A percentile compares a stretch with the other conserved stretches of the same genome.
Conservation (phyloP, 345 rosid species). For the Aquilaria malaccensis region DNA sequence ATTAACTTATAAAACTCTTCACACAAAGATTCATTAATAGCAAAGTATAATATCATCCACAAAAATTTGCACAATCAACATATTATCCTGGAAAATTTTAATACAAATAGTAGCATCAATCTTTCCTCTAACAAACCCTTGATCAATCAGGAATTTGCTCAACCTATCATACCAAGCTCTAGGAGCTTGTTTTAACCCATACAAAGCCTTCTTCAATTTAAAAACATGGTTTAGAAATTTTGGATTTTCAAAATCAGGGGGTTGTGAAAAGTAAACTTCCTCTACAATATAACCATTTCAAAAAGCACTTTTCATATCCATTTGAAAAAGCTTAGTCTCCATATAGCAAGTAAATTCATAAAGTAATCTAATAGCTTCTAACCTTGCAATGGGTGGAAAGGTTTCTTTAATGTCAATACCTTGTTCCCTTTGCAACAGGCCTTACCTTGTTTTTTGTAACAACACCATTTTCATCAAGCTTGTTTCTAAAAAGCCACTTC, state of each 20-base stretch:
- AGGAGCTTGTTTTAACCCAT: too few species aligned
- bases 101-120: conserved; percentile 5
- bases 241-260: not conserved
- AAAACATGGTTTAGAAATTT: too few species aligned
- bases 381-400: not conserved
- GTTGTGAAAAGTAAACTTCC: conserved; percentile 10
- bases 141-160: too few species aligned
- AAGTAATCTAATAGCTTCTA: not conserved
- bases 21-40: not conserved
- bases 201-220: too few species aligned
- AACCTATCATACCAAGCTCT: too few species aligned
- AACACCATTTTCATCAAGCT: too few species aligned
- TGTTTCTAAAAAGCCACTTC: too few species aligned
- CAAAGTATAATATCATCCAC: conserved; percentile 6
- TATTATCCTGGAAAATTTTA: not conserved
- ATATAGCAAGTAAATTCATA: not conserved
- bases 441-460: conserved; percentile 1
- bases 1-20: not conserved
- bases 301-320: conserved; percentile 12
- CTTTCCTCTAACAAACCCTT: not conserved
- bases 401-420: conserved; percentile 2
- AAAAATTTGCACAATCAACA: not conserved
- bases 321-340: not conserved
- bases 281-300: conserved; percentile 7
- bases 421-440: not conserved